A percentile compares a stretch with the other conserved stretches of the same genome.
Evolutionary conservation across 352 stramenopile genomes (phyloP).

Genomic region (Pythium aquatile): DNA sequence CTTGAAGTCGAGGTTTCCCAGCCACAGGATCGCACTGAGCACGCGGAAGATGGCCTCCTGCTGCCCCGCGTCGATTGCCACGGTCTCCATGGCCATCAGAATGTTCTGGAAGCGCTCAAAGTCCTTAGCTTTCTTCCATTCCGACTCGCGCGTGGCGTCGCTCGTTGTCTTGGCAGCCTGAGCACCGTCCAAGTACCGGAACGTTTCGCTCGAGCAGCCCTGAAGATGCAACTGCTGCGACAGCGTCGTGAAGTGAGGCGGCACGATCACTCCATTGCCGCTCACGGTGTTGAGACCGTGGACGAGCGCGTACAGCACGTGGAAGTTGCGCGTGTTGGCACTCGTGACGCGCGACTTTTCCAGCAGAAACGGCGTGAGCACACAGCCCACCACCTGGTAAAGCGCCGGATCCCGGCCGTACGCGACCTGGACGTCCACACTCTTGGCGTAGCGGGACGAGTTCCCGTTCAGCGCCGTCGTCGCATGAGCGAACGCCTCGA

Average conservation of each 20-base stretch:
- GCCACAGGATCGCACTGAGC: constrained; percentile 67
- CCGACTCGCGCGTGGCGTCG: constrained; percentile 18
- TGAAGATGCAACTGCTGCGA: constrained; percentile 47
- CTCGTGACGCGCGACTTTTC: constrained; percentile 66
- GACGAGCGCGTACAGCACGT: constrained; percentile 72
- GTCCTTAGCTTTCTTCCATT: constrained; percentile 52
- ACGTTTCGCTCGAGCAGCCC: constrained; percentile 33
- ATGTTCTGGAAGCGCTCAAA: constrained; percentile 66
- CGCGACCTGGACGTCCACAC: constrained; percentile 46
- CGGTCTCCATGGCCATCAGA: constrained; percentile 41
- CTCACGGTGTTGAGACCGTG: constrained; percentile 44
- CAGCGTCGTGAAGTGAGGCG: constrained; percentile 28
- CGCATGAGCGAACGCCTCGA: constrained; percentile 75
- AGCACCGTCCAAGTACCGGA: constrained; percentile 49
- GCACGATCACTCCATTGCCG: neutral
- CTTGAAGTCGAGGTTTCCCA: constrained; percentile 65
- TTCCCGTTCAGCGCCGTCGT: constrained; percentile 68
- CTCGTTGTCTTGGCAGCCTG: neutral
- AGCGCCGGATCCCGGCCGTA: constrained; percentile 45
- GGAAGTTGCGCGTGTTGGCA: constrained; percentile 48
- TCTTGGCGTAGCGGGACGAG: constrained; percentile 74
- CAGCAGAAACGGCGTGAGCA: constrained; percentile 59
- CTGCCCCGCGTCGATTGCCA: constrained; percentile 37
- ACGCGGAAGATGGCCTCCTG: constrained; percentile 58
- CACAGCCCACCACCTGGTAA: constrained; percentile 57